Evolutionary conservation across 805 yeast genomes (phyloP).

Genomic region (Saccharomycopsis javanensis): DNA sequence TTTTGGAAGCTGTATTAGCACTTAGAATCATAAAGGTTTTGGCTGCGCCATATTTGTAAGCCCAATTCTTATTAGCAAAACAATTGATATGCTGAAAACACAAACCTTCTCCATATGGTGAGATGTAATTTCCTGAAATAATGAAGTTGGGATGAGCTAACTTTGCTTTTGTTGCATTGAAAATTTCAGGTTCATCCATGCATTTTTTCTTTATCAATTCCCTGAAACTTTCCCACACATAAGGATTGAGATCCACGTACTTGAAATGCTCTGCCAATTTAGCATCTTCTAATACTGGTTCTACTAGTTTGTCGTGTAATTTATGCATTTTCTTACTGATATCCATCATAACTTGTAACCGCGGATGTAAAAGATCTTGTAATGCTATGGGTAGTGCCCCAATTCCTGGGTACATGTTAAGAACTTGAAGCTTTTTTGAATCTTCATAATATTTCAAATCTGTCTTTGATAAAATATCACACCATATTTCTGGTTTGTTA

Average conservation of each 20-base stretch:
- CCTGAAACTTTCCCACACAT: constrained; percentile 54
- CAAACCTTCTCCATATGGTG: constrained; percentile 45
- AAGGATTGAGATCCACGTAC: constrained; percentile 40
- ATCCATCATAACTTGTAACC: constrained; percentile 56
- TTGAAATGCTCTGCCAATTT: not conserved
- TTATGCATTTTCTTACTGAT: constrained; percentile 24
- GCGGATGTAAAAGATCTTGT: constrained; percentile 52
- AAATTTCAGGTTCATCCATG: constrained; percentile 15
- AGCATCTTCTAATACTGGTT: constrained; percentile 11
- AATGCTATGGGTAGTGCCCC: constrained; percentile 54
- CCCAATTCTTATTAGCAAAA: constrained; percentile 61
- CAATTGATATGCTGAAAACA: constrained; percentile 69
- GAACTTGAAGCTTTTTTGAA: constrained; percentile 34
- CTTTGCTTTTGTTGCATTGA: constrained; percentile 31
- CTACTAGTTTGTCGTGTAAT: constrained; percentile 22
- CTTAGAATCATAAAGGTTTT: constrained; percentile 64
- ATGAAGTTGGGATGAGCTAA: constrained; percentile 43
- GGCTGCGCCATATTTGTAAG: constrained; percentile 62
- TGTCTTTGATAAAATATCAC: not conserved
- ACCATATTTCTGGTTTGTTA: not conserved
- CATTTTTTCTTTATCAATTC: constrained; percentile 36
- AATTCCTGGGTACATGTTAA: constrained; percentile 53
- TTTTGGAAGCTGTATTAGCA: constrained; percentile 48
- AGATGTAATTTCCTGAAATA: constrained; percentile 49
- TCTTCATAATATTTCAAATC: not conserved